Percentiles rank a stretch among this genome's conserved stretches.
These are phyloP conservation scores for Spiromastix sp. DNA, from an alignment of 2,329 filamentous ascomycete species.

Conservation along the genomic window DNA sequence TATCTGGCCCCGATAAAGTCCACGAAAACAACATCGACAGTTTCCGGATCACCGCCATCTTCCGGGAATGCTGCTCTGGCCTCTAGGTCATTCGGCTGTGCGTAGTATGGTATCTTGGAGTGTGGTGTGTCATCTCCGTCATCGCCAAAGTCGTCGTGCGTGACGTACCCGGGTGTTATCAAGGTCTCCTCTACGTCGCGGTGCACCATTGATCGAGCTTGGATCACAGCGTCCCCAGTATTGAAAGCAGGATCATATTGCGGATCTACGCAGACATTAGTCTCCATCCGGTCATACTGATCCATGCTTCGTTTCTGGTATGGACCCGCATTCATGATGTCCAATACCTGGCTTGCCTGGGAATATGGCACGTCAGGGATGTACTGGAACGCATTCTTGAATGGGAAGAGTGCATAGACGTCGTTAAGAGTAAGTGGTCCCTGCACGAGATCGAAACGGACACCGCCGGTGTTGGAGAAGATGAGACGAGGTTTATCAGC, in stretches of 20 bases:
- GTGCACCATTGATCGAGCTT: conserved; percentile 13
- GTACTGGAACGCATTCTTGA: conserved; percentile 20
- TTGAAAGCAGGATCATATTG: conserved; percentile 9
- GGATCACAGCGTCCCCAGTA: conserved; percentile 5
- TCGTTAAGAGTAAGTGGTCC: conserved; percentile 48
- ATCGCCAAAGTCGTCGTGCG: conserved; percentile 23
- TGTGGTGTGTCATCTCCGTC: conserved; percentile 26
- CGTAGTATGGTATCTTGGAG: conserved; percentile 16
- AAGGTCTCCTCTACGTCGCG: conserved; percentile 14
- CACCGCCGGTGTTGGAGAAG: conserved; percentile 49
- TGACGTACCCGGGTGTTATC: conserved; percentile 19
- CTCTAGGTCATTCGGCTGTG: conserved; percentile 20
- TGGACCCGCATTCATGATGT: conserved; percentile 17
- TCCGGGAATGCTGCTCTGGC: conserved; percentile 21
- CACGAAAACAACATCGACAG: conserved; percentile 17
- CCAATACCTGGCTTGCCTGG: conserved; percentile 19
- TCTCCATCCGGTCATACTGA: conserved; percentile 7
- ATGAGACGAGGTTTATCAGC: conserved; percentile 44
- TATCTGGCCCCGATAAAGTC: conserved; percentile 14
- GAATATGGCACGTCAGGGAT: conserved; percentile 22
- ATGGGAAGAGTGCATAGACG: conserved; percentile 19
- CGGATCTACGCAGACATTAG: conserved; percentile 13
- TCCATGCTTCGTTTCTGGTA: conserved; percentile 18
- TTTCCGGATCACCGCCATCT: conserved; percentile 12
- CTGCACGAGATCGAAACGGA: conserved; percentile 53